A percentile compares a stretch with the other conserved stretches of the same genome.
phyloP scores from a whole-genome alignment of 805 yeast species.

The Debaryomyces maramus region DNA sequence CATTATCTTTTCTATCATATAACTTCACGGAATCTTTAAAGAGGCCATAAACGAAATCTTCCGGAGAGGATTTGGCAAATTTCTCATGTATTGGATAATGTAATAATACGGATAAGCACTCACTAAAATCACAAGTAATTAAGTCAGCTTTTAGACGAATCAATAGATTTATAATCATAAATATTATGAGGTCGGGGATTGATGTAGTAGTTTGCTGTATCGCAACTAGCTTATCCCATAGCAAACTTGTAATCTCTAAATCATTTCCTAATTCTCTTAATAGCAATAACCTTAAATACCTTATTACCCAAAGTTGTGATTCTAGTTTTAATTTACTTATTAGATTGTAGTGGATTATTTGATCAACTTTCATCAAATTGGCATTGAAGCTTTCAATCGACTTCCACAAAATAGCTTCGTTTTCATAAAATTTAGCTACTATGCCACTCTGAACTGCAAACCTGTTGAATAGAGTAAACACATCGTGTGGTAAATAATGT shows the following conservation, averaged over 20 bases:
- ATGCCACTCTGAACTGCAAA: conserved; percentile 44
- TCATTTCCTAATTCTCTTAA: conserved; percentile 49
- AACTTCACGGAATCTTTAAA: conserved; percentile 37
- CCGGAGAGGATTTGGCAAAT: conserved; percentile 9
- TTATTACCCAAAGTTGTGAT: conserved; percentile 54
- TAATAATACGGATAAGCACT: conserved; percentile 46
- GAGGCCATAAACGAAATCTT: conserved; percentile 24
- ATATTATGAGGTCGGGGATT: conserved; percentile 41
- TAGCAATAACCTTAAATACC: conserved; percentile 48
- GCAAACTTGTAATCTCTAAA: conserved; percentile 28
- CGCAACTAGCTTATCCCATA: conserved; percentile 53
- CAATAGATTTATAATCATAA: conserved; percentile 42
- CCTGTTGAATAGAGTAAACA: conserved; percentile 44
- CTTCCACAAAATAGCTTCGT: conserved; percentile 42
- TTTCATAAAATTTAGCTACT: conserved; percentile 34
- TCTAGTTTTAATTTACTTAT: conserved; percentile 46
- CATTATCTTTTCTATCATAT: conserved; percentile 31
- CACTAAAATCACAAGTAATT: conserved; percentile 52
- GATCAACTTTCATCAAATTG: conserved; percentile 51
- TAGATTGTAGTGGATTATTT: conserved; percentile 45
- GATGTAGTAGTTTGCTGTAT: conserved; percentile 10
- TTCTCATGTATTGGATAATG: conserved; percentile 46
- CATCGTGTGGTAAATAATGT: conserved; percentile 40
- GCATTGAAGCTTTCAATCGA: conserved; percentile 51
- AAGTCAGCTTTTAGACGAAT: conserved; percentile 46